These are phyloP conservation scores for Apium graveolens DNA, from an alignment of 129 eudicot species.

Conservation along the genomic window DNA sequence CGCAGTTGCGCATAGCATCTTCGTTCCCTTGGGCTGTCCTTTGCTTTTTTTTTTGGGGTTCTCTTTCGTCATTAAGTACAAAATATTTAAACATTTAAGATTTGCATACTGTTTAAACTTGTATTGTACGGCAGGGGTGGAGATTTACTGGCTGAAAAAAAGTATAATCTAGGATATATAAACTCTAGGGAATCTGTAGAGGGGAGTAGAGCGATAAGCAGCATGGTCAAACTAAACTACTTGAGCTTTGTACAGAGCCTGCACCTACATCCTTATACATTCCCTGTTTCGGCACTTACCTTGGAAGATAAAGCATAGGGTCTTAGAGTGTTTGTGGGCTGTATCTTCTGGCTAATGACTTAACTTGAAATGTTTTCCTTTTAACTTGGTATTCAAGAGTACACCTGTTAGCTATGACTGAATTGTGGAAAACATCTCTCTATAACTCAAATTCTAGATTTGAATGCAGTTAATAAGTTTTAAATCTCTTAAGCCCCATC, in stretches of 20 bases:
- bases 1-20: background rate
- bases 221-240: background rate
- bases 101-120: background rate
- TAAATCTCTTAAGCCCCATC: background rate
- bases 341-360: background rate
- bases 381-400: background rate
- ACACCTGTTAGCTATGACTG: background rate
- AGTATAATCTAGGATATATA: background rate
- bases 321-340: background rate
- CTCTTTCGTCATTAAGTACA: background rate
- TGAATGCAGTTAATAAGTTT: background rate
- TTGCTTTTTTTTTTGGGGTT: background rate
- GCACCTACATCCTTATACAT: background rate
- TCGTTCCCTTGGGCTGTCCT: background rate
- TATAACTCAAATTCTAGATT: background rate
- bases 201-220: background rate
- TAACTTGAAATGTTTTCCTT: background rate
- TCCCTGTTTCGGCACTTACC: background rate
- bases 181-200: background rate
- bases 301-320: background rate
- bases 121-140: background rate
- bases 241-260: constrained; percentile 5
- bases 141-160: background rate
- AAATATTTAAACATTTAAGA: background rate
- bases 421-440: background rate